Evolutionary conservation across 257 asterid genomes (phyloP).

Genomic region (Ballota nigra): DNA sequence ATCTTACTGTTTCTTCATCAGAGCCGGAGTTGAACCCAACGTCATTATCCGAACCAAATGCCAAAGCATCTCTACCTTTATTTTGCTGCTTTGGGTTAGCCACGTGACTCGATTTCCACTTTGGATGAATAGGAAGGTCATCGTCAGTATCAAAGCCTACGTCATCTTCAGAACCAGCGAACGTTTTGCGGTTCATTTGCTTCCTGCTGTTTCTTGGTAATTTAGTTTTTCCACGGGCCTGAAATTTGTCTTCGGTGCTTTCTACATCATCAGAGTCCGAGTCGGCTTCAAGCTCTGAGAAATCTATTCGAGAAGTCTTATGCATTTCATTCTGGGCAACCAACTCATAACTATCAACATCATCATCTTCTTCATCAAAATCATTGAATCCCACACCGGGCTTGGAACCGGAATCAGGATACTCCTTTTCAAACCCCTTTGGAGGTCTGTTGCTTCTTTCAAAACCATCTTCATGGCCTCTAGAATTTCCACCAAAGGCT

Average conservation of each 20-base stretch:
- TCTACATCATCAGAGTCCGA: slow-evolving; percentile 63
- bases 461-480: slow-evolving; percentile 41
- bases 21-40: slow-evolving; percentile 39
- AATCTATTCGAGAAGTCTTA: slow-evolving; percentile 48
- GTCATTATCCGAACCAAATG: slow-evolving; percentile 63
- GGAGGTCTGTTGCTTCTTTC: slow-evolving; percentile 37
- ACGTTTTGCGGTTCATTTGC: slow-evolving; percentile 34
- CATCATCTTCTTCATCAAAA: slow-evolving; percentile 86
- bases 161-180: slow-evolving; percentile 48
- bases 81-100: slow-evolving; percentile 43
- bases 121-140: slow-evolving; percentile 75
- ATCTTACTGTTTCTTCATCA: slow-evolving; percentile 44
- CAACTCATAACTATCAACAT: slow-evolving; percentile 81
- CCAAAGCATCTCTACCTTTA: slow-evolving; percentile 37
- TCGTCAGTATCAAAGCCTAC: slow-evolving; percentile 68
- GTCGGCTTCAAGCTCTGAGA: slow-evolving; percentile 79
- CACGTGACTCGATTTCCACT: slow-evolving; percentile 70
- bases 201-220: slow-evolving; percentile 28
- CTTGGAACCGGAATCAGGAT: slow-evolving; percentile 37
- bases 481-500: slow-evolving; percentile 31
- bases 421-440: slow-evolving; percentile 38
- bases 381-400: slow-evolving; percentile 73
- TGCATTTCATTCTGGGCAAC: slow-evolving; percentile 53
- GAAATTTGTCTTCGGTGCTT: slow-evolving; percentile 30
- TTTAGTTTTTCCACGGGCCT: slow-evolving; percentile 32